phyloP scores from a whole-genome alignment of 352 stramenopile genomes.

The Pythium oligandrum region DNA sequence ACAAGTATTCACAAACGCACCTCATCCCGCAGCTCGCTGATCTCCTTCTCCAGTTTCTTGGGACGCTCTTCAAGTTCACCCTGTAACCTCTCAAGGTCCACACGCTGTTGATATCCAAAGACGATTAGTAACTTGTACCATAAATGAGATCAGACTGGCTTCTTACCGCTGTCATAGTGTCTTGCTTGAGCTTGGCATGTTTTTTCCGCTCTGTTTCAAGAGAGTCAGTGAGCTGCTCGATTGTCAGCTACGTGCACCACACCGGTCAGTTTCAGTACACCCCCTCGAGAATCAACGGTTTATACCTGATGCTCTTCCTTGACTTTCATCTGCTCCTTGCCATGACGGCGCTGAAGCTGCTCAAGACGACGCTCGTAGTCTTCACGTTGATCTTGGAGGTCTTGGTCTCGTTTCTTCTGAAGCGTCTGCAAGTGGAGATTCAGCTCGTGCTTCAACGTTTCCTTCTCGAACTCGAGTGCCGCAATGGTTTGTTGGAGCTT shows the following conservation, averaged over 20 bases:
- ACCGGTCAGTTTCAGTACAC: not conserved
- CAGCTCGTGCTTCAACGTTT: conserved; percentile 57
- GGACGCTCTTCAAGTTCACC: conserved; percentile 50
- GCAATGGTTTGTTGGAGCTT: conserved; percentile 46
- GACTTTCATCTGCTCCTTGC: conserved; percentile 41
- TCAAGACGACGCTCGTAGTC: conserved; percentile 51
- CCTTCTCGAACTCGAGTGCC: conserved; percentile 64
- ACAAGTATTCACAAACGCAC: conserved; percentile 13
- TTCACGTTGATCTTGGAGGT: conserved; percentile 42
- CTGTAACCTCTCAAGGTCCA: conserved; percentile 25
- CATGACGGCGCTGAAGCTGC: conserved; percentile 44
- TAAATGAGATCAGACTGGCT: not conserved
- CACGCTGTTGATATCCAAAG: not conserved
- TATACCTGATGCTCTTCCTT: conserved; percentile 53
- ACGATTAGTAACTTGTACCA: no score
- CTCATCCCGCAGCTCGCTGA: conserved; percentile 51
- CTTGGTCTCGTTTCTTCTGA: conserved; percentile 47
- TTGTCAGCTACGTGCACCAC: not conserved
- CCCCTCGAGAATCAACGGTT: not conserved
- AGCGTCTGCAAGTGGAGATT: conserved; percentile 42
- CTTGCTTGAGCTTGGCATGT: conserved; percentile 22
- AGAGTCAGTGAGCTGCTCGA: conserved; percentile 8
- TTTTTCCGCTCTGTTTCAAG: conserved; percentile 19
- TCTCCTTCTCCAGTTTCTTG: conserved; percentile 61
- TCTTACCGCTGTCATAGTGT: conserved; percentile 9